Base-by-base conservation (phyloP, 2,329 filamentous ascomycete genomes). In the Purpureocillium takamizusanense region DNA sequence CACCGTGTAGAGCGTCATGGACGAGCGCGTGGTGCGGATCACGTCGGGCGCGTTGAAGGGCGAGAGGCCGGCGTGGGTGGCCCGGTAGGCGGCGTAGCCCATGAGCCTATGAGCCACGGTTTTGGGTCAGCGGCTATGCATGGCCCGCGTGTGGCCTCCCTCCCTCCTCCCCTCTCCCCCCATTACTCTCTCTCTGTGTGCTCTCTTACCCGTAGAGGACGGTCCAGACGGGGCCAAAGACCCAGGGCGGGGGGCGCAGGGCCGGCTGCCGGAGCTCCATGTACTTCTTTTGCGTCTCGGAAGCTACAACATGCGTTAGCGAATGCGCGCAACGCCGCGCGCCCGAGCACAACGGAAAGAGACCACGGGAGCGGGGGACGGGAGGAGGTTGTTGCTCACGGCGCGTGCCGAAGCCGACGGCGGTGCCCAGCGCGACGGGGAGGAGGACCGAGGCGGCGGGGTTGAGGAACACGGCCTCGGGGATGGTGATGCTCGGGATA, bases 61-160 rank as follows among this genome's bases (percentile, higher is more conserved):
- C 7, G 70, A 69, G 36, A 80, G 72, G 34, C 81, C 81, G 10
- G 65, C 67, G 15, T 62, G 74, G 54, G 84, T 80, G 39, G 84
- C 86, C 33, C 86, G 82, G 63, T 95, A 81, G 28, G 87, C 81
- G 16, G 86, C 83, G 60, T 92, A 95, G 42, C 90, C 90, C 86
- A 95, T 95, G 15, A 84, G 59, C 1, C 65, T 68, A 31, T 28
- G 14, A 30, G 28, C 6, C 10, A 10, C 5, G 28, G 28, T 30
- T 4, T 30, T 5, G 12, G 28, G 28, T 30, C 28, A 30, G 28
- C 28, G n/a, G n/a, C n/a, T n/a, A n/a, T n/a, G n/a, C n/a, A n/a
- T n/a, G n/a, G n/a, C n/a, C n/a, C n/a, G n/a, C n/a, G n/a, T n/a
- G n/a, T n/a, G n/a, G n/a, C n/a, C n/a, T n/a, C n/a, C n/a, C n/a